Base-by-base conservation (phyloP, 2,329 filamentous ascomycete genomes). In the Epichloe sp. region DNA sequence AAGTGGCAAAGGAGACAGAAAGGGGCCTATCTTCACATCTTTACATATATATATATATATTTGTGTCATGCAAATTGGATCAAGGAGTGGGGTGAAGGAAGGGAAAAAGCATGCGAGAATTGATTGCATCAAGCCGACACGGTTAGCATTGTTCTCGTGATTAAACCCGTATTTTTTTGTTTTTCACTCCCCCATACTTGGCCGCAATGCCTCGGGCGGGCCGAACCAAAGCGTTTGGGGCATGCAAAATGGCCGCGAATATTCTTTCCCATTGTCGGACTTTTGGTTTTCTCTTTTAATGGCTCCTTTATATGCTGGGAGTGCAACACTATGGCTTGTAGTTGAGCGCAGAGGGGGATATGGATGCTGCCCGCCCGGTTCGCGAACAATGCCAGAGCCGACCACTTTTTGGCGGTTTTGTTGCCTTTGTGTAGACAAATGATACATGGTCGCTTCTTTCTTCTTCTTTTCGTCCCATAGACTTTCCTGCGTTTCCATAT, bases 31-130 rank as follows among this genome's bases (percentile, higher is more conserved):
- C 34, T 26, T 26, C 17, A 23, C 35, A 23, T 23, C 12, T 40
- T 46, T 40, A 35, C 41, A 17, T 26, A 36, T 47, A 41, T 26
- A 26, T 23, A 23, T 46, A 50, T 47, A 31, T 52, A 46, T 51
- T 51, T 48, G 23, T 43, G 44, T 50, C 53, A 47, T 54, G 49
- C 40, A 47, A 46, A 26, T 55, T 54, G 41, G 49, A 53, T 51
- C 45, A 48, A 53, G 49, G 47, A 40, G 44, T 45, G 19, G 42
- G 12, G 34, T 8, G 45, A 48, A 44, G 21, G 19, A 40, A 47
- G 21, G 15, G 17, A 35, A 46, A 51, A 53, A 44, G 35, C 48
- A 48, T 40, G 17, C 23, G 41, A 48, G 36, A 51, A 38, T 37
- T 37, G 42, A 48, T 44, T 42, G 48, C 52, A 51, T 41, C 36